These are phyloP conservation scores for Metschnikowia anglica DNA, from an alignment of 805 yeast genomes.

Conservation along the genomic window DNA sequence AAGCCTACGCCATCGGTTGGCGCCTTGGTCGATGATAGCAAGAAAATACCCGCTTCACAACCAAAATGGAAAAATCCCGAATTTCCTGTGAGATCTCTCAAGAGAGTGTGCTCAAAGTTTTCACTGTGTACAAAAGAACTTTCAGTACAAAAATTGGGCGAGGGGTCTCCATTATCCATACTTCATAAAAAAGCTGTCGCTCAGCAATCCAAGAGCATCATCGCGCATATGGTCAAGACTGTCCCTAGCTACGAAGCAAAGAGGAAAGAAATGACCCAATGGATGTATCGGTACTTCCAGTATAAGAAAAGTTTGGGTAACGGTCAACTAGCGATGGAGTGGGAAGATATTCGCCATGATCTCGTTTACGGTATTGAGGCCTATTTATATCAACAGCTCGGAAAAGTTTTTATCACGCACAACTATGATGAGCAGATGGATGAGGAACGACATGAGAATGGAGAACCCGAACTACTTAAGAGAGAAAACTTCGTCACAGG, in stretches of 20 bases:
- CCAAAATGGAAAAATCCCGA: slow-evolving; percentile 15
- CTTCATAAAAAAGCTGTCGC: slow-evolving; percentile 22
- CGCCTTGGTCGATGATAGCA: slow-evolving; percentile 15
- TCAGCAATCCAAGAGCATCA: slow-evolving; percentile 26
- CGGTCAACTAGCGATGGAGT: slow-evolving; percentile 41
- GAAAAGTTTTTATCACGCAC: slow-evolving; percentile 21
- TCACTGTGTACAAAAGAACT: slow-evolving; percentile 4
- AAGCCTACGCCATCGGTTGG: slow-evolving; percentile 20
- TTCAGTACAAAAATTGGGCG: slow-evolving; percentile 13
- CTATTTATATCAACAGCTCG: slow-evolving; percentile 35
- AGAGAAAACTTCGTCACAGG: slow-evolving; percentile 12
- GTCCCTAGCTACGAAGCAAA: slow-evolving; percentile 29
- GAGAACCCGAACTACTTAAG: slow-evolving; percentile 14
- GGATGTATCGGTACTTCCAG: slow-evolving; percentile 37
- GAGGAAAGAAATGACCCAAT: slow-evolving; percentile 27
- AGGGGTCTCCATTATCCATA: slow-evolving; percentile 23
- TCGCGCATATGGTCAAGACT: slow-evolving; percentile 30
- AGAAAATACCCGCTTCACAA: slow-evolving; percentile 8
- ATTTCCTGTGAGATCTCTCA: slow-evolving; percentile 29
- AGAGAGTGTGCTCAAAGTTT: slow-evolving; percentile 4
- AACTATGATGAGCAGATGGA: slow-evolving; percentile 14
- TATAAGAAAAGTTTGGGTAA: slow-evolving; percentile 36
- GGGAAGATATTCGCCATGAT: slow-evolving; percentile 44
- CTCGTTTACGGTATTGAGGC: slow-evolving; percentile 37
- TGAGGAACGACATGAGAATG: slow-evolving; percentile 16